Conservation (phyloP, 768 basidiomycete species). For the Ramaria rubella region DNA sequence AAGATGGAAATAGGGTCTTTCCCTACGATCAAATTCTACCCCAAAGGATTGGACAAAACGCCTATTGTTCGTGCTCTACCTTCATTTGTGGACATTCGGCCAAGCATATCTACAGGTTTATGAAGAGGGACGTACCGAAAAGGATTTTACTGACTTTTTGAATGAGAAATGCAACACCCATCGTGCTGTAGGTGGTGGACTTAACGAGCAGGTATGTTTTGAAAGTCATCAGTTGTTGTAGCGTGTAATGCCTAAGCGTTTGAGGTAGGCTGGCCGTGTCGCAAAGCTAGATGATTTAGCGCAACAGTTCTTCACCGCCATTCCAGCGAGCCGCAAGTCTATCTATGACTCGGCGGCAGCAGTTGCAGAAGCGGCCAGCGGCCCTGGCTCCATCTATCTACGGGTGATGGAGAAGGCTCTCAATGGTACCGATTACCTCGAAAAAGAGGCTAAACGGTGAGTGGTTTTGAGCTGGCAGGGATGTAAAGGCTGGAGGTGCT, state of each 20-base stretch:
- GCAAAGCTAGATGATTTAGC: constrained; percentile 74
- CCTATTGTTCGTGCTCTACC: neutral
- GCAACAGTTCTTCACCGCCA: constrained; percentile 61
- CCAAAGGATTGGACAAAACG: constrained; percentile 35
- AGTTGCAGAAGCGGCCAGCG: constrained; percentile 39
- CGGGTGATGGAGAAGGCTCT: constrained; percentile 86
- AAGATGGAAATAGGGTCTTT: constrained; percentile 73
- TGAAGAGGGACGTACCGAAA: constrained; percentile 62
- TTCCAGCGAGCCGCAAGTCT: constrained; percentile 47
- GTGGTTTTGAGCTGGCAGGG: constrained; percentile 21
- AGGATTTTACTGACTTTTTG: constrained; percentile 70
- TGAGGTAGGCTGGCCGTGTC: constrained; percentile 69
- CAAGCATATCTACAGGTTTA: constrained; percentile 43
- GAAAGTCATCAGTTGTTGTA: neutral
- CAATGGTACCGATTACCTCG: constrained; percentile 67
- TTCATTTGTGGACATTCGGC: neutral
- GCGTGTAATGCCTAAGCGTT: constrained; percentile 4
- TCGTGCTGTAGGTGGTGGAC: constrained; percentile 74
- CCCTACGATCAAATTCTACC: constrained; percentile 96
- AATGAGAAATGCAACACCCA: constrained; percentile 85
- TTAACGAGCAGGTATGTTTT: constrained; percentile 55
- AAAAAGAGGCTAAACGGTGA: constrained; percentile 82
- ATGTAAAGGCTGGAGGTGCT: constrained; percentile 7
- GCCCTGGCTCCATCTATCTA: constrained; percentile 60
- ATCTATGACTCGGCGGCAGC: constrained; percentile 56